Conservation (phyloP, 352 stramenopile genomes). For the Pythium periplocum region DNA sequence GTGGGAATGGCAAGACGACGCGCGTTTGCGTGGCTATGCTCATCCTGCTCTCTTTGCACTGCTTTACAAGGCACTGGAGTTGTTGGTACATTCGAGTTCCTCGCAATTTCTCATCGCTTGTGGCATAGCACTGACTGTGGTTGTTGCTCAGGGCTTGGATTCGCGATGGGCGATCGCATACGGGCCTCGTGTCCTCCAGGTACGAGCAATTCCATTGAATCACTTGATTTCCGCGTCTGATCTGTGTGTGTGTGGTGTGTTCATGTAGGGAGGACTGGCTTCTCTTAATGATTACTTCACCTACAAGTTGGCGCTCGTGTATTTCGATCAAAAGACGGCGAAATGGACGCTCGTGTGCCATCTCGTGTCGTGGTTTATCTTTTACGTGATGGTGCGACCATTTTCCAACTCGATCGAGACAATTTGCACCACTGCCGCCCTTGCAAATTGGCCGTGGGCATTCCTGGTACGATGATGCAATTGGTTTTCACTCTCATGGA, state of each 20-base stretch:
- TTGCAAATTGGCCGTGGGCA: conserved; percentile 76
- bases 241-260: background rate
- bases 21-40: conserved; percentile 67
- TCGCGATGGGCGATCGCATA: conserved; percentile 82
- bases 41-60: conserved; percentile 71
- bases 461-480: conserved; percentile 35
- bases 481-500: background rate
- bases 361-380: conserved; percentile 81
- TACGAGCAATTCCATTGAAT: conserved; percentile 4
- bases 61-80: conserved; percentile 70
- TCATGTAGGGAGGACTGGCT: conserved; percentile 44
- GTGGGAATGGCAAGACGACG: conserved; percentile 81
- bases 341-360: conserved; percentile 74
- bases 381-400: conserved; percentile 81
- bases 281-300: conserved; percentile 67
- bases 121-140: conserved; percentile 1
- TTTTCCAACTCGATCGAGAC: conserved; percentile 87
- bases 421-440: conserved; percentile 62
- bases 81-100: conserved; percentile 32
- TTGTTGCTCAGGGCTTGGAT: conserved; percentile 53
- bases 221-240: background rate
- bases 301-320: conserved; percentile 54
- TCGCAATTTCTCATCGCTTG: conserved; percentile 3
- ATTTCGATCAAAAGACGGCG: conserved; percentile 60
- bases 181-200: conserved; percentile 63